Base-by-base conservation (phyloP, 352 stramenopile genomes). In the Phytophthora vignae region DNA sequence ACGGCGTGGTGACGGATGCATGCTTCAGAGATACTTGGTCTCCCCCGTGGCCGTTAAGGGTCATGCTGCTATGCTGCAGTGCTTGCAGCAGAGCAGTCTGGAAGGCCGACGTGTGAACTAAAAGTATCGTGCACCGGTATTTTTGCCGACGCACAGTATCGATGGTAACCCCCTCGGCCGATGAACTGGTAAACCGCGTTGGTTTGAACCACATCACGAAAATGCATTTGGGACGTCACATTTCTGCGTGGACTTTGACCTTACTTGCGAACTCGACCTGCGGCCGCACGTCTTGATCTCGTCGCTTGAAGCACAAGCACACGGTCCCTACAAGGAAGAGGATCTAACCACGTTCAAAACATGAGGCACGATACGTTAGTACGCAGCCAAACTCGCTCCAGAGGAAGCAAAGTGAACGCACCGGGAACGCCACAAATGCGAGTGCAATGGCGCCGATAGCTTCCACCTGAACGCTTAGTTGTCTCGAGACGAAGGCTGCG, bases 241-340 rank as follows among this genome's bases (percentile, higher is more conserved):
- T 74, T 65, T 79, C 72, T 17, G 78, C 78, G 58, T 88, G 68
- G 17, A 90, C 67, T 64, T 77, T 77, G 31, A 87, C 81, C 68
- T 88, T 86, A 50, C 69, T 81, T 4, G 76, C 81, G 67, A 91
- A 92, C n/a, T 72, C 71, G 22, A 92, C 76, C 9, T 67, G 42
- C 1, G 87, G 87, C n/a, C 85, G 59, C 17, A 93, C 85, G 52
- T 92, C 87, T 69, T 91, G 74, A 50, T 95, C 85, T 48, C 87
- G 67, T 40, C 87, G 79, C 69, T 95, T 93, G 31, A 91, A 84
- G 62, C 87, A 91, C 15, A 95, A 76, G 44, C 84, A 93, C 2
- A 92, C 2, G 0, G 84, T 87, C 25, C 59, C 66, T 10, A 89
- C 2, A 7, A 91, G 58, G 60, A 89, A 91, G 14, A 67, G 6